Percentiles rank a stretch among this genome's conserved stretches.
Evolutionary conservation across 2,329 filamentous ascomycete genomes (phyloP).

Genomic region (Fusarium pseudonygamai): DNA sequence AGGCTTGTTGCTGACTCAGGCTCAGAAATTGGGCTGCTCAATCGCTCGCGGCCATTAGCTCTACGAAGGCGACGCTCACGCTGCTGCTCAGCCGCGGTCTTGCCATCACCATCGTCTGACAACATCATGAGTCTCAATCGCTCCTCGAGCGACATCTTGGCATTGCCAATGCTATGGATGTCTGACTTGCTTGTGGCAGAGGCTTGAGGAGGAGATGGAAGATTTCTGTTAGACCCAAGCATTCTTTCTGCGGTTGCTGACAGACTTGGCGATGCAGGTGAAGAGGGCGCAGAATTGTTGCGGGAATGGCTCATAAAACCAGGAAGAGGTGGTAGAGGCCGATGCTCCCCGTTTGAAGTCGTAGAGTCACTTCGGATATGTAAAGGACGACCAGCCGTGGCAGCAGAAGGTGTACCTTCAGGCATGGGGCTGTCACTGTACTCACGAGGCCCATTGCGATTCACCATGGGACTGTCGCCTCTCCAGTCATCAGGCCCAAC

Average conservation of each 20-base stretch:
- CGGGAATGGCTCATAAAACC: constrained; percentile 57
- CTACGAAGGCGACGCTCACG: constrained; percentile 75
- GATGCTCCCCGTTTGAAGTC: constrained; percentile 81
- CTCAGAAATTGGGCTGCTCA: constrained; percentile 55
- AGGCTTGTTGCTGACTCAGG: constrained; percentile 47
- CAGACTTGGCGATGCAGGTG: constrained; percentile 68
- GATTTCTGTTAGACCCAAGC: constrained; percentile 70
- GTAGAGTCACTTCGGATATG: constrained; percentile 76
- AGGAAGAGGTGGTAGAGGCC: constrained; percentile 88
- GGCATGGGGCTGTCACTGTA: constrained; percentile 78
- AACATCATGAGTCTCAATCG: constrained; percentile 89
- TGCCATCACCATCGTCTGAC: constrained; percentile 69
- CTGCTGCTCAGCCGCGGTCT: constrained; percentile 71
- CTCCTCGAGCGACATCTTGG: constrained; percentile 86
- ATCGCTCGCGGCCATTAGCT: constrained; percentile 62
- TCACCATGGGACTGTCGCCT: constrained; percentile 68
- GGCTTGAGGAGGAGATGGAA: constrained; percentile 79
- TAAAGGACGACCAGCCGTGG: constrained; percentile 61
- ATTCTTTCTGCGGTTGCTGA: constrained; percentile 78
- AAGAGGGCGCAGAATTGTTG: constrained; percentile 57
- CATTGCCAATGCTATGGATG: constrained; percentile 77
- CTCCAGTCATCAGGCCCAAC: constrained; percentile 98
- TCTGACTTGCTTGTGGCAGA: constrained; percentile 76
- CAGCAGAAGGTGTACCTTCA: constrained; percentile 55
- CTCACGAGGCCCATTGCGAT: constrained; percentile 39